Evolutionary conservation across 1,139 yeast species (phyloP), one percentile per base, ranked within the genome.

Genomic region (Hyphopichia burtonii): DNA sequence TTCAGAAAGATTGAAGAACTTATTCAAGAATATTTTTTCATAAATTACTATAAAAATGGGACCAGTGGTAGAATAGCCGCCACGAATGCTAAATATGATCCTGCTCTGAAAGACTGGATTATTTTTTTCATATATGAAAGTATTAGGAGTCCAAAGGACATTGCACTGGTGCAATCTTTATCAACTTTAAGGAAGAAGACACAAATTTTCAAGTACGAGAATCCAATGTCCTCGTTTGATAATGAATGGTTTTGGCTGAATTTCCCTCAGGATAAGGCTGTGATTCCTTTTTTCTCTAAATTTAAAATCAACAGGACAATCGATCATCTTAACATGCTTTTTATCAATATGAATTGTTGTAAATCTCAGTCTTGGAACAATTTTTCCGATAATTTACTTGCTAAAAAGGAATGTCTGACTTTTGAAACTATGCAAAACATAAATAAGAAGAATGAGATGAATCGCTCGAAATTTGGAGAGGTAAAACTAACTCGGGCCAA

Each of bases 241-340:
- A 63, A 59, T 17, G 70, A 65, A 34, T 45, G 52, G 2, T 49
- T 75, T 41, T 76, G 68, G 74, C 56, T 55, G 37, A 77, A 61
- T 58, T 76, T 51, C 48, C 65, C 52, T 23, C 47, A 47, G 2
- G 56, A 55, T 2, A 55, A 50, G 16, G 56, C 60, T 18, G 56
- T 71, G 12, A 61, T 61, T 23, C 76, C 63, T 9, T 53, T 52
- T 44, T 68, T 61, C 49, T 63, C 58, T 46, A 74, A 63, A 51
- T 66, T 49, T 45, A 59, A 72, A 20, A 60, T 76, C 22, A 80
- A 82, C 46, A 68, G 78, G 33, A 57, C 79, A 27, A 66, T 80
- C 37, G 74, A 72, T 31, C 64, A 65, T 32, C 54, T 83, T 39
- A 82, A 81, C 45, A 51, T 69, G 8, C 69, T 78, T 40, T 59